Percentiles rank a stretch among this genome's conserved stretches.
Conservation (phyloP, 768 basidiomycete species). For the Rhizopogon roseolus region DNA sequence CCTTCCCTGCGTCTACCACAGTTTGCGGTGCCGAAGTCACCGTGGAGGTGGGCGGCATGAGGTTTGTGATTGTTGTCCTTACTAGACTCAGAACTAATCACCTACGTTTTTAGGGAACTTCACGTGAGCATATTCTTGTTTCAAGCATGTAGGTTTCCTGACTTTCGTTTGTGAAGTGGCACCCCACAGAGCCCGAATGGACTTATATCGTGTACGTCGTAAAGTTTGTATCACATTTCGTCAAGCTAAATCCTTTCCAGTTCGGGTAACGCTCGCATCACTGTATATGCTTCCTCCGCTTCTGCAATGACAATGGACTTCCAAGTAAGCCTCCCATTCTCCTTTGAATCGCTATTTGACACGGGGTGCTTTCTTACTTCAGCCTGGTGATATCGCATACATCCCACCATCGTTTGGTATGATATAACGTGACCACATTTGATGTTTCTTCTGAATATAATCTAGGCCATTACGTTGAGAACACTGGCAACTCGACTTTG, state of each 20-base stretch:
- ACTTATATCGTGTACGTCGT: slow-evolving; percentile 34
- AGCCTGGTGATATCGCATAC: slow-evolving; percentile 26
- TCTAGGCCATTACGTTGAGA: slow-evolving; percentile 64
- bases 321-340: slow-evolving; percentile 23
- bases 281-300: slow-evolving; percentile 35
- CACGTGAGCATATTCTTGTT: slow-evolving; percentile 29
- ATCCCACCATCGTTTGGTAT: slow-evolving; percentile 20
- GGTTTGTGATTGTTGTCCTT: slow-evolving; percentile 27
- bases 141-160: background rate
- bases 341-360: background rate
- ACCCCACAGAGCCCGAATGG: slow-evolving; percentile 48
- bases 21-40: slow-evolving; percentile 54
- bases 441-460: background rate
- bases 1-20: slow-evolving; percentile 48
- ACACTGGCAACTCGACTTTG: slow-evolving; percentile 56
- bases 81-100: background rate
- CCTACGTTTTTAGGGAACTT: slow-evolving; percentile 30
- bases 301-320: slow-evolving; percentile 42
- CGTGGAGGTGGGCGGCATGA: slow-evolving; percentile 57
- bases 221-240: background rate
- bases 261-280: slow-evolving; percentile 36
- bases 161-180: slow-evolving; percentile 32
- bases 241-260: slow-evolving; percentile 15
- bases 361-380: slow-evolving; percentile 8
- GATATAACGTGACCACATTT: background rate